These are phyloP conservation scores for Catunica adiposa DNA, from an alignment of 2,329 filamentous ascomycete genomes.

Conservation along the genomic window DNA sequence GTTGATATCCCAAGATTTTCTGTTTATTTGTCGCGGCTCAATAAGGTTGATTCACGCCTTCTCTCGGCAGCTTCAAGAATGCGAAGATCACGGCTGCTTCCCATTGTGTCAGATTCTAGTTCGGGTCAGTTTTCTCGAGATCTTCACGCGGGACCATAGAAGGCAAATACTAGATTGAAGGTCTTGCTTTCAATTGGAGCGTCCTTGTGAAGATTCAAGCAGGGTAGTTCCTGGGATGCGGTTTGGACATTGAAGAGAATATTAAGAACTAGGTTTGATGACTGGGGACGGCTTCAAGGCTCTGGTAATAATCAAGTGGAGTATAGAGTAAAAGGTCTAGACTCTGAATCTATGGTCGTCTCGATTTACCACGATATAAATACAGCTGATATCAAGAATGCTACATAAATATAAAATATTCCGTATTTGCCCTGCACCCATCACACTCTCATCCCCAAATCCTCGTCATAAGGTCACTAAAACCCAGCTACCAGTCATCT, in stretches of 20 bases:
- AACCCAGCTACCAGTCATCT: background rate
- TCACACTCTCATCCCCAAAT: background rate
- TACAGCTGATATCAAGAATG: too few relatives aligned
- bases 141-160: background rate
- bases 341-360: too few relatives aligned
- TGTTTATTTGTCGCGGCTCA: background rate
- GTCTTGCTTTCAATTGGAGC: background rate
- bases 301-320: background rate
- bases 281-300: background rate
- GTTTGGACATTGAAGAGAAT: background rate
- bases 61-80: background rate
- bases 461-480: background rate
- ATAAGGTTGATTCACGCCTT: background rate
- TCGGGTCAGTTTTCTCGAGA: background rate
- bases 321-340: too few relatives aligned
- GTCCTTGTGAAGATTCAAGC: background rate
- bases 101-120: background rate
- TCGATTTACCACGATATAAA: too few relatives aligned
- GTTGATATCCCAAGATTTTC: too few relatives aligned
- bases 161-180: background rate
- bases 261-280: background rate
- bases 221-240: background rate
- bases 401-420: too few relatives aligned
- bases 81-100: background rate
- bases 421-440: background rate